Base-by-base conservation (phyloP, 345 rosid species). In the Dovyalis caffra region DNA sequence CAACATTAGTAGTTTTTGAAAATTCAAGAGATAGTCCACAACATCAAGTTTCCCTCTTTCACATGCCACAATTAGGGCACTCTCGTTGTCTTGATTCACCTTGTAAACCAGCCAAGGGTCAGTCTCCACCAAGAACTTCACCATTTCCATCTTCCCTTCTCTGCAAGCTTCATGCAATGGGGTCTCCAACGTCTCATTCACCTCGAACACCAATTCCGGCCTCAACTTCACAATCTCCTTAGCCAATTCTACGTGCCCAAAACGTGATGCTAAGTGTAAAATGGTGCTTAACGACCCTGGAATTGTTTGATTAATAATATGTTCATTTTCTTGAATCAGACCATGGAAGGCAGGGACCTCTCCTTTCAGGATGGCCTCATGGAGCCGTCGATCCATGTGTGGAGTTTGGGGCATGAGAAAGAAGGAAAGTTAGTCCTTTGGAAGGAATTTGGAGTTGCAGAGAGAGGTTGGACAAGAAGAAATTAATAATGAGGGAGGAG, bases 131-230 rank as follows among this genome's bases (percentile, higher is more conserved):
- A 79, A 57, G 12, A 87, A 8, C 51, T 21, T 84, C 53, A 78
- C 83, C 68, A 86, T 67, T 66, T 78, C 85, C 63, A 61, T 47
- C 69, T 43, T 51, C 81, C 89, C 89, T 58, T 80, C 83, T 40
- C 83, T 76, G 68, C 81, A 84, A 3, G 88, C 88, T 51, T 82
- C 86, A 31, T 87, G 87, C 72, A 88, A 62, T 3, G 89, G 88
- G 1, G 87, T 88, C 83, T 87, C 85, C 82, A 72, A 0, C 35
- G 37, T 69, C 63, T 67, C 76, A 66, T 88, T 87, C 70, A 77
- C 81, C 38, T 76, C 78, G 3, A 5, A 2, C 38, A 76, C 66
- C 74, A 84, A 74, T 29, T 79, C 86, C 60, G 90, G 89, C 63
- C 80, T 58, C 77, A 78, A n/a, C 83, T 76, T 80, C 71, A 87